Evolutionary conservation across 352 stramenopile species (phyloP).

Genomic region (Phytopythium ostracodes): DNA sequence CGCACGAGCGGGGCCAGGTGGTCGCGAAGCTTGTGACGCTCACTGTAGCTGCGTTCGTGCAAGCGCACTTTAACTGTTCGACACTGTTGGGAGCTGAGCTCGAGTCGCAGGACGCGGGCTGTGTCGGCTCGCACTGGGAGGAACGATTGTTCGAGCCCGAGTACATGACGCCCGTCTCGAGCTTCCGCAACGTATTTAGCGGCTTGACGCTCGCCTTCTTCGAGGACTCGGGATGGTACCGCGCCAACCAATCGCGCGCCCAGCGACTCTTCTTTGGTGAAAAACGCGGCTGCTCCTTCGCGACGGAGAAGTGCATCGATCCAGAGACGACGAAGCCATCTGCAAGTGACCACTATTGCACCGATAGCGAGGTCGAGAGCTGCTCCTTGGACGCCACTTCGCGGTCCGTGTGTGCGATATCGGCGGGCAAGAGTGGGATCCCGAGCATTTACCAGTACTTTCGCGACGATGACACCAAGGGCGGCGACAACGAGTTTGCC

Average conservation of each 20-base stretch:
- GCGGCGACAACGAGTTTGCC: conserved; percentile 57
- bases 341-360: conserved; percentile 64
- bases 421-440: conserved; percentile 31
- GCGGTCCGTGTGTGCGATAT: conserved; percentile 60
- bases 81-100: conserved; percentile 62
- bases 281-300: conserved; percentile 59
- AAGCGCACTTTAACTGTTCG: conserved; percentile 65
- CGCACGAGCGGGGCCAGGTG: conserved; percentile 40
- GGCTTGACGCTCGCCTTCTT: conserved; percentile 77
- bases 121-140: conserved; percentile 80
- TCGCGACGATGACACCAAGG: conserved; percentile 27
- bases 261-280: conserved; percentile 67
- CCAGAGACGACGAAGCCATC: conserved; percentile 36
- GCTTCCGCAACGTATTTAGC: conserved; percentile 69
- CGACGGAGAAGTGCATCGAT: conserved; percentile 65
- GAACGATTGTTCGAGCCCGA: conserved; percentile 79
- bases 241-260: conserved; percentile 39
- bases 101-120: conserved; percentile 71
- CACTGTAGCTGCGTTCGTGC: conserved; percentile 48
- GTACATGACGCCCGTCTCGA: conserved; percentile 79
- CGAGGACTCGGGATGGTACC: conserved; percentile 83
- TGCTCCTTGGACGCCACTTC: conserved; percentile 73
- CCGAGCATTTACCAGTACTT: conserved; percentile 65
- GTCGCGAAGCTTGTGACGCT: conserved; percentile 73
- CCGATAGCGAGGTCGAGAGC: conserved; percentile 44